Evolutionary conservation across 2,329 filamentous ascomycete species (phyloP).

Genomic region (Calonectria honghensis): DNA sequence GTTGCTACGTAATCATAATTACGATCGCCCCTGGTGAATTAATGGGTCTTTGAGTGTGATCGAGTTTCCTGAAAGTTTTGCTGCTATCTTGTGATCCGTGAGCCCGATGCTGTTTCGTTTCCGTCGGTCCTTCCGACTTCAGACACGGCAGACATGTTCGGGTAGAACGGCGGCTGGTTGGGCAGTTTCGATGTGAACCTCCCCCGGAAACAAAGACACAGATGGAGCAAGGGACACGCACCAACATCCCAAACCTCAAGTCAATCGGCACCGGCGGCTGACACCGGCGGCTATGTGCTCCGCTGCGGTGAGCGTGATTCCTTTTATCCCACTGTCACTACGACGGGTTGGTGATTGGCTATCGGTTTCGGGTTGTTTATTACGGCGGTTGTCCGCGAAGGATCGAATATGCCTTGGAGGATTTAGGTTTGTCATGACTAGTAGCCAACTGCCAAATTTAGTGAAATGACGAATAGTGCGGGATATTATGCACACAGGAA

Average conservation of each 20-base stretch:
- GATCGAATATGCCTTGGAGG: slow-evolving; percentile 7
- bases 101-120: slow-evolving; percentile 8
- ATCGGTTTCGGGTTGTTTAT: too few relatives aligned
- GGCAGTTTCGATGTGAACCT: neutral
- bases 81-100: slow-evolving; percentile 17
- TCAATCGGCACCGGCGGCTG: neutral
- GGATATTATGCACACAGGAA: slow-evolving; percentile 9
- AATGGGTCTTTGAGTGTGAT: slow-evolving; percentile 7
- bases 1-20: slow-evolving; percentile 22
- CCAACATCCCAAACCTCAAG: neutral
- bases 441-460: slow-evolving; percentile 4
- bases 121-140: slow-evolving; percentile 2
- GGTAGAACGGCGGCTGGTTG: neutral
- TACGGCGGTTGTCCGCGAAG: neutral
- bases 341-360: neutral
- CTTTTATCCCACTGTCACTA: neutral
- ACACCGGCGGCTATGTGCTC: neutral
- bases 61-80: neutral
- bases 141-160: neutral
- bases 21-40: slow-evolving; percentile 21
- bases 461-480: slow-evolving; percentile 16
- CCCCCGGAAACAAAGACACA: neutral
- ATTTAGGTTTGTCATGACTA: slow-evolving; percentile 24
- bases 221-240: slow-evolving; percentile 6
- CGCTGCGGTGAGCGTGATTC: neutral